Base-by-base conservation (phyloP, 2,329 filamentous ascomycete genomes). In the Diplodia sapinea region DNA sequence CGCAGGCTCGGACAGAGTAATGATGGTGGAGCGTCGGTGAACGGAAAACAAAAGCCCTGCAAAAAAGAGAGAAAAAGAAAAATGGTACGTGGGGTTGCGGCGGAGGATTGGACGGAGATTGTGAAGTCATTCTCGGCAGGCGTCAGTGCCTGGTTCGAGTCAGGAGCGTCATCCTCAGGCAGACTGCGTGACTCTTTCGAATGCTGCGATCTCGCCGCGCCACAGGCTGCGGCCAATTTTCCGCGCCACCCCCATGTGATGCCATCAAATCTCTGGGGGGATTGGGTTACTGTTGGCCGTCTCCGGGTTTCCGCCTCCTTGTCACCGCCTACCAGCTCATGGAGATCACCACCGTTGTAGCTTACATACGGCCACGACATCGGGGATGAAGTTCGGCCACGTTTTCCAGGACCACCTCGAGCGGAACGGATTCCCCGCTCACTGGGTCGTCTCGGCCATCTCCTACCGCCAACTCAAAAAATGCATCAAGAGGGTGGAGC, bases 401-500 rank as follows among this genome's bases (percentile, higher is more conserved):
- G 86, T 89, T 74, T 95, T 93, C 77, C 88, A 89, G 75, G 86
- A 89, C 73, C 85, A 86, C 61, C 84, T 96, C 70, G 83, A 86
- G 70, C 86, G 83, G 71, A 90, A 92, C 83, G 90, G 87, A 71
- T 96, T 93, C 76, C 93, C 93, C 8, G 80, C 86, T 61, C 88
- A 89, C 75, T 88, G 86, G 86, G 80, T 93, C 59, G 85, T 90
- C 54, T 89, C 88, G 33, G 92, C 93, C 59, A 91, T 96, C 70
- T 92, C 91, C 2, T 96, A 96, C 77, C 86, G 89, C 54, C 87
- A 93, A 78, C 86, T 96, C 67, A 96, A 96, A 80, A 96, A 96
- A 81, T 92, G 91, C 79, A 89, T 96, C 75, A 94, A 94, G 76
- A 89, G 89, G 75, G 89, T 96, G 61, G 87, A 89, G 71, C 81